Evolutionary conservation across 106 monocot genomes (phyloP).

Genomic region (Platanthera zijinensis): DNA sequence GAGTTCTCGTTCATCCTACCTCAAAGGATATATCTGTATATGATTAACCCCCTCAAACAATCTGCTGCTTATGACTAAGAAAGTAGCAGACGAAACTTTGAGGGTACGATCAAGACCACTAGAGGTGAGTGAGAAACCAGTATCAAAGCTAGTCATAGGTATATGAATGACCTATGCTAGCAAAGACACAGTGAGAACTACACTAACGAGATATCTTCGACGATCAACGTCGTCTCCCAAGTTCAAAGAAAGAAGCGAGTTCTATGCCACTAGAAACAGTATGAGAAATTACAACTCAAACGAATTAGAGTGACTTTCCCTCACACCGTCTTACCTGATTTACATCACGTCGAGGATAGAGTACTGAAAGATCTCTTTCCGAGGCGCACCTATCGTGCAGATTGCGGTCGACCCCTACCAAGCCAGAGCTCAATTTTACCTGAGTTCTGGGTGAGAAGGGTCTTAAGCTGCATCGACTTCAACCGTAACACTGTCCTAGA

Average conservation of each 20-base stretch:
- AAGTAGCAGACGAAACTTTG: too few relatives aligned
- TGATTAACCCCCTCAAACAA: background rate
- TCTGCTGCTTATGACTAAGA: too few relatives aligned
- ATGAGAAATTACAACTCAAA: slow-evolving; percentile 6
- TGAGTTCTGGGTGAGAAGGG: too few relatives aligned
- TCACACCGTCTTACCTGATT: slow-evolving; percentile 2
- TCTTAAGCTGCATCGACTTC: too few relatives aligned
- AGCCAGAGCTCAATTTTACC: too few relatives aligned
- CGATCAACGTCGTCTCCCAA: slow-evolving; percentile 6
- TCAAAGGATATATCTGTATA: background rate
- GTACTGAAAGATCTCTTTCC: slow-evolving; percentile 2
- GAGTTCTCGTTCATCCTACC: background rate
- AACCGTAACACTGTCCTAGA: too few relatives aligned
- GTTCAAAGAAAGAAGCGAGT: background rate
- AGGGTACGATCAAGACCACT: too few relatives aligned
- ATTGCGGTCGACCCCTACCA: too few relatives aligned
- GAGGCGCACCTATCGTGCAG: background rate
- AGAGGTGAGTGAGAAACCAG: too few relatives aligned
- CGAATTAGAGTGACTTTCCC: background rate
- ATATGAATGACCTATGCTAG: slow-evolving; percentile 1
- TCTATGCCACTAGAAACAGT: background rate
- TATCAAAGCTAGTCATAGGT: slow-evolving; percentile 1
- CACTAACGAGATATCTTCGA: too few relatives aligned
- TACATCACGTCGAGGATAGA: background rate
- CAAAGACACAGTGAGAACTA: slow-evolving; percentile 6